phyloP scores from a whole-genome alignment of 2,329 filamentous ascomycete species.

The Ophiostoma piceae region DNA sequence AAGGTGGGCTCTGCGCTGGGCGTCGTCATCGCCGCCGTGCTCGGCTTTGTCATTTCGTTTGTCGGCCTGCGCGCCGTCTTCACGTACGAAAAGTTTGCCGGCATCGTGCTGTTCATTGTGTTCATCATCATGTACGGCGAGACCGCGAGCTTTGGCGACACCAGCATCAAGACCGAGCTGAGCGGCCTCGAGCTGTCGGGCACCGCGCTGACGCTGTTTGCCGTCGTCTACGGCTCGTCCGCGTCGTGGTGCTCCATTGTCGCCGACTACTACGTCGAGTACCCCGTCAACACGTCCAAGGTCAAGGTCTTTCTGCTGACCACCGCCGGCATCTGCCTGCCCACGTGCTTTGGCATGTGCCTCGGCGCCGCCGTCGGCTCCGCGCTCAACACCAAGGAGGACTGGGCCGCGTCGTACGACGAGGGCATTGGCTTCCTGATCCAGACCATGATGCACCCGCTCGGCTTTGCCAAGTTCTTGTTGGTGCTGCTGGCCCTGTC shows the following conservation, averaged over 20 bases:
- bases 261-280: slow-evolving; percentile 45
- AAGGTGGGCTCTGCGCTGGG: slow-evolving; percentile 46
- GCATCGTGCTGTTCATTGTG: slow-evolving; percentile 44
- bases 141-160: slow-evolving; percentile 40
- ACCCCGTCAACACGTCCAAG: slow-evolving; percentile 42
- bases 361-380: slow-evolving; percentile 60
- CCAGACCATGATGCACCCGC: slow-evolving; percentile 53
- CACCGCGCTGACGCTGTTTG: slow-evolving; percentile 40
- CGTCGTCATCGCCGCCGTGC: slow-evolving; percentile 47
- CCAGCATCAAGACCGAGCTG: slow-evolving; percentile 34
- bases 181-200: slow-evolving; percentile 38
- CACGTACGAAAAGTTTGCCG: slow-evolving; percentile 47
- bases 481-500: slow-evolving; percentile 54
- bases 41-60: slow-evolving; percentile 48
- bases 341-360: slow-evolving; percentile 52
- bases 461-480: slow-evolving; percentile 58
- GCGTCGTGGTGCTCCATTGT: slow-evolving; percentile 46
- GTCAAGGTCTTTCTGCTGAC: slow-evolving; percentile 47
- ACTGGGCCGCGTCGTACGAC: slow-evolving; percentile 52
- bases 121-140: slow-evolving; percentile 48
- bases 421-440: slow-evolving; percentile 54
- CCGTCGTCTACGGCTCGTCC: slow-evolving; percentile 45
- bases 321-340: slow-evolving; percentile 43
- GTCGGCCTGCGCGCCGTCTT: slow-evolving; percentile 47
- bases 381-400: slow-evolving; percentile 49